Evolutionary conservation across 129 eudicot species (phyloP).

Genomic region (carrot (Daucus carota)): DH1_v3.0 NC_030384.2:34533501-34534000

Average conservation of each 20-base stretch:
- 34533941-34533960: conserved; percentile 81
- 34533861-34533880: conserved; percentile 64
- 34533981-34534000: not conserved
- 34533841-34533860: conserved; percentile 72
- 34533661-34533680: not conserved
- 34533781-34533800: conserved; percentile 14
- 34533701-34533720: conserved; percentile 8
- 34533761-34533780: conserved; percentile 8
- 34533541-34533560: too few relatives aligned
- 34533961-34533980: conserved; percentile 16
- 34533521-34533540: too few relatives aligned
- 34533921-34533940: conserved; percentile 87
- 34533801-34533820: conserved; percentile 45
- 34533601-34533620: not conserved
- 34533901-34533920: conserved; percentile 79
- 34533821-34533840: conserved; percentile 71
- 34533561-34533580: too few relatives aligned
- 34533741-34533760: conserved; percentile 7
- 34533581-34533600: not conserved
- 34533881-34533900: conserved; percentile 84
- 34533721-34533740: not conserved
- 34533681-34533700: conserved; percentile 3
- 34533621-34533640: conserved; percentile 39
- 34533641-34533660: conserved; percentile 23
- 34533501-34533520: too few relatives aligned